Percentiles rank a stretch among this genome's conserved stretches.
Conservation (phyloP, 495 filamentous ascomycete species). For the Extremus antarcticus region DNA sequence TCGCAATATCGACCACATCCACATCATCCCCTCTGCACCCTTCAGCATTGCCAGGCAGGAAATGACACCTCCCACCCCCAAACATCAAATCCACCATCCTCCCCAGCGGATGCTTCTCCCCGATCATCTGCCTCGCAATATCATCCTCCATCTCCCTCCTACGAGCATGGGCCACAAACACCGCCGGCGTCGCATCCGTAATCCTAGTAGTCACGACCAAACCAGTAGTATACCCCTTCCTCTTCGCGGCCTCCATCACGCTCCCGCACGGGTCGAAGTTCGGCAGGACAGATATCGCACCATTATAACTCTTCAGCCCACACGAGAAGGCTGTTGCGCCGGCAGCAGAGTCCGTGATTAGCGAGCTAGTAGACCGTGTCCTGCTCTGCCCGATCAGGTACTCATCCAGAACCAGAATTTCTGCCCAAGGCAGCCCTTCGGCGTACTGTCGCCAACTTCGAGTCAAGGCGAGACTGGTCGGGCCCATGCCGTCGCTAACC, state of each 20-base stretch:
- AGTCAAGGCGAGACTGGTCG: constrained; percentile 76
- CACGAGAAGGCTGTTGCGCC: constrained; percentile 95
- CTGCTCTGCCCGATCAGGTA: constrained; percentile 82
- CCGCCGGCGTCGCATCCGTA: constrained; percentile 95
- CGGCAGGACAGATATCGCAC: constrained; percentile 81
- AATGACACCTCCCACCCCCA: constrained; percentile 88
- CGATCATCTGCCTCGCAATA: constrained; percentile 85
- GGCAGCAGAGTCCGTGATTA: constrained; percentile 90
- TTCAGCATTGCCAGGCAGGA: constrained; percentile 60
- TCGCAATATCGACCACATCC: constrained; percentile 54
- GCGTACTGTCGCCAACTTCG: constrained; percentile 61
- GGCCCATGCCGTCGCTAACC: constrained; percentile 98
- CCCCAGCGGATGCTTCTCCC: constrained; percentile 66
- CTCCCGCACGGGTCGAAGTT: constrained; percentile 82
- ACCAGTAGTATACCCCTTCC: constrained; percentile 82
- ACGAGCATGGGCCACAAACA: constrained; percentile 84
- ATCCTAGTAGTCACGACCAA: constrained; percentile 91
- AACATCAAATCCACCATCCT: constrained; percentile 82
- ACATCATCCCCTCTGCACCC: constrained; percentile 69
- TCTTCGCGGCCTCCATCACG: constrained; percentile 86
- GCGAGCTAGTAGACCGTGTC: constrained; percentile 66
- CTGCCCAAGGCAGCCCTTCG: constrained; percentile 52
- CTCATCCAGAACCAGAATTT: constrained; percentile 67
- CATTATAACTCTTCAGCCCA: constrained; percentile 86
- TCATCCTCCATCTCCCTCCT: constrained; percentile 68